Evolutionary conservation across 2,329 filamentous ascomycete species (phyloP).

Genomic region (Xylariomycetidae sp.): DNA sequence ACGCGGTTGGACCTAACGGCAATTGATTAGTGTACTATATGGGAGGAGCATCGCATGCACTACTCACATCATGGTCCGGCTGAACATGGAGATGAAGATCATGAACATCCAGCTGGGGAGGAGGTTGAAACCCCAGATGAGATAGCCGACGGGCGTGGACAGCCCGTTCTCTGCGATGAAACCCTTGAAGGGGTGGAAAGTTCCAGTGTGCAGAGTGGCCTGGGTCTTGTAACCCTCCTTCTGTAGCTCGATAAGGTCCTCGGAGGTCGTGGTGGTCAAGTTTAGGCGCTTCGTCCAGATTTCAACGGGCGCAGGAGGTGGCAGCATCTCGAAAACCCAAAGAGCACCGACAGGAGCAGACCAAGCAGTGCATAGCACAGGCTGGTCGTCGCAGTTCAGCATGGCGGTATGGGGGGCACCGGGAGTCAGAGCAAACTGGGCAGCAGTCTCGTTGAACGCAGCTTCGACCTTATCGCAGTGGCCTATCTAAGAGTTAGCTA

Average conservation of each 20-base stretch:
- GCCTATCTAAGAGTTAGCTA: conserved; percentile 32
- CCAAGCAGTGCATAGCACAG: conserved; percentile 71
- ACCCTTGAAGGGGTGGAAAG: conserved; percentile 73
- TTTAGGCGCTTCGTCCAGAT: conserved; percentile 63
- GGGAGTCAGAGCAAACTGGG: conserved; percentile 54
- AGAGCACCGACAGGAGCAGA: conserved; percentile 57
- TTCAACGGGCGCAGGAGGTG: conserved; percentile 56
- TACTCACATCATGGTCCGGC: conserved; percentile 72
- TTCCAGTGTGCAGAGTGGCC: conserved; percentile 49
- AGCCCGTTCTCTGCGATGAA: conserved; percentile 56
- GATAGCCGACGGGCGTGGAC: conserved; percentile 59
- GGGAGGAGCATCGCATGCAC: not conserved
- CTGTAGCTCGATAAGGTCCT: conserved; percentile 56
- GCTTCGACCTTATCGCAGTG: conserved; percentile 58
- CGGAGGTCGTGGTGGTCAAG: conserved; percentile 59
- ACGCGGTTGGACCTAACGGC: conserved; percentile 17
- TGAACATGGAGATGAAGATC: conserved; percentile 67
- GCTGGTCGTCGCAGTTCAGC: conserved; percentile 69
- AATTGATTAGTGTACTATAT: conserved; percentile 10
- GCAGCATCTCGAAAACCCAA: conserved; percentile 62
- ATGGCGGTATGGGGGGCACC: conserved; percentile 61
- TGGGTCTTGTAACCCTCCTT: conserved; percentile 40
- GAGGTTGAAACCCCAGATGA: conserved; percentile 59
- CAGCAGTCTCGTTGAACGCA: conserved; percentile 61
- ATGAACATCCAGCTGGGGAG: conserved; percentile 73